Evolutionary conservation across 495 filamentous ascomycete species (phyloP).

Genomic region (Umbilicaria muhlenbergii): DNA sequence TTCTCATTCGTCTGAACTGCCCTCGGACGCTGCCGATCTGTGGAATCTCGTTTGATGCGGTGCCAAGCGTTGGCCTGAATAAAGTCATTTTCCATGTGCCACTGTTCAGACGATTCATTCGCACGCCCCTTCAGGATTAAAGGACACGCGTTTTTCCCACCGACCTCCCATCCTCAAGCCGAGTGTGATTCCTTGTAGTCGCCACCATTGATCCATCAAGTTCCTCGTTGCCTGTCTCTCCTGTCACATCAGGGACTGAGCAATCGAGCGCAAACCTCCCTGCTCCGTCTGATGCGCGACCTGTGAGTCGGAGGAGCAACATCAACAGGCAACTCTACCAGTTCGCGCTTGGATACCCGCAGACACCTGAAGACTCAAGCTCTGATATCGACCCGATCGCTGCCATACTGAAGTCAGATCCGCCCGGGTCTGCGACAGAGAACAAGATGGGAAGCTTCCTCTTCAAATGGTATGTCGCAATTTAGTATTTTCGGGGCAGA

Average conservation of each 20-base stretch:
- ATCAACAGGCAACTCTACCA: slow-evolving; percentile 12
- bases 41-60: no score
- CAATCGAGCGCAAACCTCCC: not conserved
- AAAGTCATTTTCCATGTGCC: no score
- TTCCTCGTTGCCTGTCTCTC: not conserved
- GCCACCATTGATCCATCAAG: slow-evolving; percentile 12
- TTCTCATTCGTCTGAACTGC: no score
- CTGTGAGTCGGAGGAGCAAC: slow-evolving; percentile 5
- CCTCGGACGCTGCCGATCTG: no score
- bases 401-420: not conserved
- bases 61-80: no score
- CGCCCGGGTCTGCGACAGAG: not conserved
- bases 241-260: slow-evolving; percentile 1
- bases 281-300: slow-evolving; percentile 2
- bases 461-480: slow-evolving; percentile 37
- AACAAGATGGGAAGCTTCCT: slow-evolving; percentile 34
- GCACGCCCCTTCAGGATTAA: no score
- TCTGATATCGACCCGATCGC: slow-evolving; percentile 1
- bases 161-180: no score
- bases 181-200: not conserved
- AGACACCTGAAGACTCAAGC: slow-evolving; percentile 10
- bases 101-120: no score
- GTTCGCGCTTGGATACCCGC: slow-evolving; percentile 16
- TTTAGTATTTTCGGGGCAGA: not conserved
- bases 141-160: no score